Evolutionary conservation across 441 rosid genomes (phyloP).

Genomic region (Gossypium trilobum): DNA sequence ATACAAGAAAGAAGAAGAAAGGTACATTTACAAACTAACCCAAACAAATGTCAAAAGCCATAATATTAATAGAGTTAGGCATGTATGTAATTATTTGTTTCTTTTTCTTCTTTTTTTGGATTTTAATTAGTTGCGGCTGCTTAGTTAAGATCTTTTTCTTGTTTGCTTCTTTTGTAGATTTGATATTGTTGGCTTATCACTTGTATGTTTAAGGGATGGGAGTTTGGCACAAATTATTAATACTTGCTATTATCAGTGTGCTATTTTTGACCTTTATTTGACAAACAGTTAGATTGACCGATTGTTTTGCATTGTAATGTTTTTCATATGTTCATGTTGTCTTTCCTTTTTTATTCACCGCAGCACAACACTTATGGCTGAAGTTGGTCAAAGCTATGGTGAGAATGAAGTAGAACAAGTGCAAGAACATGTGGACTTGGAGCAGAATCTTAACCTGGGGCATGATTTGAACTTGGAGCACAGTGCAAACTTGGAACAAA

Average conservation of each 20-base stretch:
- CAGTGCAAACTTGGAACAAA: neutral
- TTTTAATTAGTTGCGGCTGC: neutral
- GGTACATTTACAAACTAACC: too few species aligned
- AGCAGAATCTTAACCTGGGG: neutral
- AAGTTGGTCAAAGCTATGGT: constrained; percentile 9
- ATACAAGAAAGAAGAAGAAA: too few species aligned
- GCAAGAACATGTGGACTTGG: constrained; percentile 12
- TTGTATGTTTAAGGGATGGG: neutral
- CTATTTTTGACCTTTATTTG: neutral
- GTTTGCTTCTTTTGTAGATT: neutral
- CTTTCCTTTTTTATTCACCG: neutral
- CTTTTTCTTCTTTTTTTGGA: neutral
- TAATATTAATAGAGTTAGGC: too few species aligned
- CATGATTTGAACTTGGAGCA: neutral
- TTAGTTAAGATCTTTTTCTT: neutral
- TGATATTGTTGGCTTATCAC: neutral
- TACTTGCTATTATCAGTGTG: neutral
- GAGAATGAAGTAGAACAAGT: constrained; percentile 7
- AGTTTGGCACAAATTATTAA: neutral
- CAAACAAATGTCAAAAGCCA: too few species aligned
- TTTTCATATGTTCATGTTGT: neutral
- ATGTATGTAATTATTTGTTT: too few species aligned
- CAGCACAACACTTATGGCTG: constrained; percentile 36
- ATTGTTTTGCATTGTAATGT: neutral
- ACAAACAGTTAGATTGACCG: neutral